phyloP scores from a whole-genome alignment of 495 filamentous ascomycete species.

The Chaetomium tenue region DNA sequence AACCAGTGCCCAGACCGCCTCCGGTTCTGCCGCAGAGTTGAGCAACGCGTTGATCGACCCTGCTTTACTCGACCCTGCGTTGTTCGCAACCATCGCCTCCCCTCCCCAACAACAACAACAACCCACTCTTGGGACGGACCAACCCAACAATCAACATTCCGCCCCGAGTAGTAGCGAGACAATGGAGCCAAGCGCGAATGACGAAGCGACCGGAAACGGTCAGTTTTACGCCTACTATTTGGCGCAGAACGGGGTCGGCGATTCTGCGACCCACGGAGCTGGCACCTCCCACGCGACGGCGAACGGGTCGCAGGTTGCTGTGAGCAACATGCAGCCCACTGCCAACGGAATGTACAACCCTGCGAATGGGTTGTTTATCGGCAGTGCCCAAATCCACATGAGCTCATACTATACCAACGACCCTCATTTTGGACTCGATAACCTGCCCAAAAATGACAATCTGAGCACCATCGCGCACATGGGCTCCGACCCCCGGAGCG shows the following conservation, averaged over 20 bases:
- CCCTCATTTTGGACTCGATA: not conserved
- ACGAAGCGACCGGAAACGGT: not conserved
- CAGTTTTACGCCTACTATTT: not conserved
- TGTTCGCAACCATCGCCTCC: not conserved
- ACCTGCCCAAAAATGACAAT: not conserved
- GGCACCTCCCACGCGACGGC: no score
- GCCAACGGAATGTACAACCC: not conserved
- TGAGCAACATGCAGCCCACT: no score
- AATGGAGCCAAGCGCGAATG: not conserved
- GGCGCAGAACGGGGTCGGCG: not conserved
- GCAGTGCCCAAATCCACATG: not conserved
- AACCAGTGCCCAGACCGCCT: no score
- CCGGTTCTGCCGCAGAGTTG: not conserved
- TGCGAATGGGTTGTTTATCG: not conserved
- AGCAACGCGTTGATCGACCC: not conserved
- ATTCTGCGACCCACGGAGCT: no score
- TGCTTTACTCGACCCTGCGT: not conserved
- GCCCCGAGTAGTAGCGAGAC: no score
- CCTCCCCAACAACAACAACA: not conserved
- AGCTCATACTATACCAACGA: not conserved
- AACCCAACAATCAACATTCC: not conserved
- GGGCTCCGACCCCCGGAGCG: not conserved
- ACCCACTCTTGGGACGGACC: not conserved
- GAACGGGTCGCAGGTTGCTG: no score
- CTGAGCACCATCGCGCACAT: not conserved